These are phyloP conservation scores for Russula sp. DNA, from an alignment of 768 basidiomycete species.

Conservation along the genomic window DNA sequence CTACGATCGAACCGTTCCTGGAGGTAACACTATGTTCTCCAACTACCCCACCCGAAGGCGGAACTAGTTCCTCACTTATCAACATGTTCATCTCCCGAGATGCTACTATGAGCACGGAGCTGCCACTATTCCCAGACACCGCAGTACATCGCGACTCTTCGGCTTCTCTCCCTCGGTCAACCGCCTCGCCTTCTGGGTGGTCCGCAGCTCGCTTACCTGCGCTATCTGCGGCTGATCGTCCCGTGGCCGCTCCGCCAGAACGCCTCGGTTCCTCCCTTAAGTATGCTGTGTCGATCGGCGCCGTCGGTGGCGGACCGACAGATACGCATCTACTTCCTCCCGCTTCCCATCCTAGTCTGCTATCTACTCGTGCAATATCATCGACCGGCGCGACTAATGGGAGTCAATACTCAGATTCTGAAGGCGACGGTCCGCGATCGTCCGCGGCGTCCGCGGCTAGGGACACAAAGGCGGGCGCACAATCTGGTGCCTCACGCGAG, in stretches of 20 bases:
- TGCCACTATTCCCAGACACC: slow-evolving; percentile 29
- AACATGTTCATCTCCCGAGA: slow-evolving; percentile 35
- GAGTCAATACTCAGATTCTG: slow-evolving; percentile 21
- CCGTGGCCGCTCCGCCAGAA: slow-evolving; percentile 1
- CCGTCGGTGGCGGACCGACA: slow-evolving; percentile 12
- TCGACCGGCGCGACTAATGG: slow-evolving; percentile 12
- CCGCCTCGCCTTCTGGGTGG: not conserved
- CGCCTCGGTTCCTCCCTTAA: not conserved
- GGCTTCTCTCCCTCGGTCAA: not conserved
- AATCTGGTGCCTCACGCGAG: not conserved
- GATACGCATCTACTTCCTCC: not conserved
- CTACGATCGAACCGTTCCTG: not conserved
- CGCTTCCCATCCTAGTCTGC: not conserved
- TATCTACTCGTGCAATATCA: not conserved
- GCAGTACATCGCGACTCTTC: slow-evolving; percentile 19
- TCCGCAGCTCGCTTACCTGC: not conserved
- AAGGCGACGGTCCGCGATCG: not conserved
- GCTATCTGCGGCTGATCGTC: not conserved
- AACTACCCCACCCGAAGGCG: not conserved
- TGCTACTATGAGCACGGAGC: slow-evolving; percentile 16
- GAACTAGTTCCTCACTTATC: slow-evolving; percentile 35
- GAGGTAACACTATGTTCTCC: slow-evolving; percentile 14
- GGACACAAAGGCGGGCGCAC: not conserved
- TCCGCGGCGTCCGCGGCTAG: not conserved
- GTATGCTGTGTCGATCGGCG: slow-evolving; percentile 10